Base-by-base conservation (phyloP, 768 basidiomycete species). In the Boletus patriciae region DNA sequence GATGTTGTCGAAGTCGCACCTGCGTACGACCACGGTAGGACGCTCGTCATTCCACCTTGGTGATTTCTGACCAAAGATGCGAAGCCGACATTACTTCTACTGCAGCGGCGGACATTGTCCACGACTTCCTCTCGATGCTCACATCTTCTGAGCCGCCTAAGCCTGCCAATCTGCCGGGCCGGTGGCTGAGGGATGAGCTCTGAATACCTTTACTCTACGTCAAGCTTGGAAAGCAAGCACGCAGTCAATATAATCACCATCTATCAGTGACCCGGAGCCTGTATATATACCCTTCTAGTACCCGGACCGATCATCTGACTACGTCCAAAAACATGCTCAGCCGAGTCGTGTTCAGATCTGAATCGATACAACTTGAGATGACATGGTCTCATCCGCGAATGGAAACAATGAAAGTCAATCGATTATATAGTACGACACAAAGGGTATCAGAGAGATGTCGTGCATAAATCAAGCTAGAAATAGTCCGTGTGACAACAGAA, bases 281-380 rank as follows among this genome's bases (percentile, higher is more conserved):
- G 46, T 27, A 42, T 23, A 33, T 33, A 42, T 23, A 33, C 23
- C 50, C 31, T 11, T 31, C 19, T 48, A 33, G 29, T 29, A 29
- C 36, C 7, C 10, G 34, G 88, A 23, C 15, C n/a, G n/a, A n/a
- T n/a, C 11, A 87, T 31, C 83, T 9, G 88, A 90, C 64, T 72
- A 90, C 49, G 85, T 90, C 29, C 88, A 89, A 16, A 45, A 57
- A 11, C 18, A 12, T 34, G 29, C 45, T 41, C 37, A 27, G 19
- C 11, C 33, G 33, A 23, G 19, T 13, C 21, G 11, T 33, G n/a
- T 50, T 21, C 18, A 18, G 29, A 31, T 19, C 29, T 31, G 29
- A 18, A 9, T 21, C 3, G 12, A 37, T 46, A n/a, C 13, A 21
- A 33, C 21, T 33, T 33, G 29, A 42, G 29, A 16, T 16, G 29